Percentiles rank a stretch among this genome's conserved stretches.
Conservation (phyloP, 2,329 filamentous ascomycete species). For the Fusarium nisikadoi region DNA sequence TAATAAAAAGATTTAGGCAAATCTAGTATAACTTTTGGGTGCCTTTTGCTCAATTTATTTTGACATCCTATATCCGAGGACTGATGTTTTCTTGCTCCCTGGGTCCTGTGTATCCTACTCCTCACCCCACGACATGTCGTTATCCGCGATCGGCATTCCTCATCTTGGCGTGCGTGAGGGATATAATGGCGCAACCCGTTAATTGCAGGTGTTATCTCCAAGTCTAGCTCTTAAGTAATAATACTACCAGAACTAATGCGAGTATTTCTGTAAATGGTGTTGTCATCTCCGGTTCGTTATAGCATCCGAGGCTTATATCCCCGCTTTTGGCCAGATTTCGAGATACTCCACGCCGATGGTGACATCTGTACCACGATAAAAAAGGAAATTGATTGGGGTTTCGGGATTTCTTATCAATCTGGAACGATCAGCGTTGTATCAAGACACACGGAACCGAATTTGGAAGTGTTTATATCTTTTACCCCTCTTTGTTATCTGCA, state of each 20-base stretch:
- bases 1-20: too few relatives aligned
- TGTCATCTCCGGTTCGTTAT: not conserved
- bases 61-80: too few relatives aligned
- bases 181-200: not conserved
- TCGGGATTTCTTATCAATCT: not conserved
- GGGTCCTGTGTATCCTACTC: not conserved
- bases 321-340: not conserved
- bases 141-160: not conserved
- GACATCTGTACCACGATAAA: not conserved
- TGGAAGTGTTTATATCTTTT: not conserved
- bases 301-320: not conserved
- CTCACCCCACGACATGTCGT: not conserved
- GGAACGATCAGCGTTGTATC: not conserved
- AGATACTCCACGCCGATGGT: not conserved
- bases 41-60: too few relatives aligned
- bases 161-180: not conserved
- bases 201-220: not conserved
- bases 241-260: fast-evolving
- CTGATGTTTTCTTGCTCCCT: too few relatives aligned
- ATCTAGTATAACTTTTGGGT: too few relatives aligned
- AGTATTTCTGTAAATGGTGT: not conserved
- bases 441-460: not conserved
- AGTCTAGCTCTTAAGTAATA: not conserved
- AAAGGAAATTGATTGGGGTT: not conserved
- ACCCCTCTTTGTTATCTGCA: not conserved